Conservation (phyloP, 2,329 filamentous ascomycete species). For the Fusarium pilosicola region DNA sequence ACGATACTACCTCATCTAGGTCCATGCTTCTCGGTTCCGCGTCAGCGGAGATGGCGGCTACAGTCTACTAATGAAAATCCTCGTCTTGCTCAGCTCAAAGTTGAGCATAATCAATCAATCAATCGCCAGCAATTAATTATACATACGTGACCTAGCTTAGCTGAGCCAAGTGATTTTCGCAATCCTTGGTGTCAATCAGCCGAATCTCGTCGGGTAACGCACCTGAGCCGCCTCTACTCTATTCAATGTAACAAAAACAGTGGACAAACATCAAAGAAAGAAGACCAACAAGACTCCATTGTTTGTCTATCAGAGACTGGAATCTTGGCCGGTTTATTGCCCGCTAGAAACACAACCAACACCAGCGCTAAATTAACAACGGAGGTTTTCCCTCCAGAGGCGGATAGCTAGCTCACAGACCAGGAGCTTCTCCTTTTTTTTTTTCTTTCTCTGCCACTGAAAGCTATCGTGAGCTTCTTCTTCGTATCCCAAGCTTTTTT, state of each 20-base stretch:
- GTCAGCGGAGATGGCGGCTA: constrained; percentile 2
- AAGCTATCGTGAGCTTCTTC: not conserved
- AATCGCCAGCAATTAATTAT: not conserved
- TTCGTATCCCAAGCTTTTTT: not conserved
- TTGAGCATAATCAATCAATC: constrained; percentile 5
- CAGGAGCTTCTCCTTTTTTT: not conserved
- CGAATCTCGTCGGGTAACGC: not conserved
- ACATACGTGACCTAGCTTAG: not conserved
- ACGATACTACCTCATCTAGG: constrained; percentile 23
- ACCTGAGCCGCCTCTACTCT: not conserved
- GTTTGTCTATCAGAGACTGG: not conserved
- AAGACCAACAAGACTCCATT: not conserved
- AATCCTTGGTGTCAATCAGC: constrained; percentile 32
- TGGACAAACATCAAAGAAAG: not conserved
- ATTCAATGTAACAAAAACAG: not conserved
- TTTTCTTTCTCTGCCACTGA: not conserved
- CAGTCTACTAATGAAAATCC: constrained; percentile 6
- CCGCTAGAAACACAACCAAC: constrained; percentile 4
- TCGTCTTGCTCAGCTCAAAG: not conserved
- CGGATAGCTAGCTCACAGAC: not conserved
- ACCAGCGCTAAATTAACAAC: constrained; percentile 4
- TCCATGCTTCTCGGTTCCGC: constrained; percentile 14
- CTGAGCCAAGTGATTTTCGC: constrained; percentile 3
- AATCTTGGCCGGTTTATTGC: constrained; percentile 12
- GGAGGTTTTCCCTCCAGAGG: not conserved